phyloP scores from a whole-genome alignment of 2,329 filamentous ascomycete species.

The Parastagonospora nodorum region DNA sequence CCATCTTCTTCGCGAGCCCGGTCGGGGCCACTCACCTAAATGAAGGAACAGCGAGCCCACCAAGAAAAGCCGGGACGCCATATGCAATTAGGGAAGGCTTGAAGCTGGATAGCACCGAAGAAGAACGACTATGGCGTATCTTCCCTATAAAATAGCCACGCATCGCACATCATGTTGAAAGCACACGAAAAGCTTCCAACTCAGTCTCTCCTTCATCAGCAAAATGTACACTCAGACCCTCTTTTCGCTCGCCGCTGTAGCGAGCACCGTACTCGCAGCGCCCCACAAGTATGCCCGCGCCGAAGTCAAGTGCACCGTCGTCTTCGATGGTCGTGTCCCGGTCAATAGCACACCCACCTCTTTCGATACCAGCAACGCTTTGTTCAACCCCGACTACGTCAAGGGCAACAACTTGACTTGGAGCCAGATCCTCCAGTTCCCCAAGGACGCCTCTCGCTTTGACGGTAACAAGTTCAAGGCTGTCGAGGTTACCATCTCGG shows the following conservation, averaged over 20 bases:
- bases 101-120: background rate
- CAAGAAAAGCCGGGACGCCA: too few species aligned
- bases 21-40: background rate
- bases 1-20: too few species aligned
- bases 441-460: slow-evolving; percentile 53
- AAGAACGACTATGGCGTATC: slow-evolving; percentile 1
- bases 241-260: slow-evolving; percentile 23
- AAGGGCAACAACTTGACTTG: slow-evolving; percentile 60
- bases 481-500: slow-evolving; percentile 61
- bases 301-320: slow-evolving; percentile 40
- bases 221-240: slow-evolving; percentile 32
- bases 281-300: slow-evolving; percentile 18
- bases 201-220: background rate
- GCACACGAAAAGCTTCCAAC: too few species aligned
- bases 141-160: slow-evolving; percentile 18
- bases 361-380: slow-evolving; percentile 44
- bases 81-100: background rate
- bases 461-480: slow-evolving; percentile 51
- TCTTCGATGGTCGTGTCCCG: slow-evolving; percentile 46
- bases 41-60: slow-evolving; percentile 15
- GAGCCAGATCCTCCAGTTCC: slow-evolving; percentile 58
- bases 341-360: slow-evolving; percentile 25
- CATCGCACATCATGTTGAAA: too few species aligned
- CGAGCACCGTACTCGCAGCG: slow-evolving; percentile 32
- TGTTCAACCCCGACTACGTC: slow-evolving; percentile 60